Percentiles rank a stretch among this genome's conserved stretches.
phyloP scores from a whole-genome alignment of 2,329 filamentous ascomycete genomes.

The Cryoendolithus antarcticus region DNA sequence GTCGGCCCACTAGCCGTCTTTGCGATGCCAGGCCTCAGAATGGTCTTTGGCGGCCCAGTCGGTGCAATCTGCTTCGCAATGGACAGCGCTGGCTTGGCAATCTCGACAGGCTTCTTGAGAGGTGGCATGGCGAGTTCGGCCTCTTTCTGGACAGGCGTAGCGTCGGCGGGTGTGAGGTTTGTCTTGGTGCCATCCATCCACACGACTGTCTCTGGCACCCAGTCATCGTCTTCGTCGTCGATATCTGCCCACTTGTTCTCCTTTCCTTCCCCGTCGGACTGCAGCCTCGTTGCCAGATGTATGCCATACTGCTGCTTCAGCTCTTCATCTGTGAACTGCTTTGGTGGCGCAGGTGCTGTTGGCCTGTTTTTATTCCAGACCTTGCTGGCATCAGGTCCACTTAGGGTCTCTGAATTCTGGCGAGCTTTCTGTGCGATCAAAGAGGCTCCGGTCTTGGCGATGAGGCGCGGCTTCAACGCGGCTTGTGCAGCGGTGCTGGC shows the following conservation, averaged over 20 bases:
- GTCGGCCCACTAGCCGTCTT: conserved; percentile 23
- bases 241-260: conserved; percentile 84
- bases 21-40: conserved; percentile 35
- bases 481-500: conserved; percentile 37
- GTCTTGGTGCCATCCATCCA: conserved; percentile 85
- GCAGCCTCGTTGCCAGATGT: conserved; percentile 67
- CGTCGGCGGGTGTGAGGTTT: conserved; percentile 49
- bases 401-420: conserved; percentile 21
- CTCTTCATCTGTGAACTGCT: conserved; percentile 77
- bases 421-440: conserved; percentile 31
- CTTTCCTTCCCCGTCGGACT: conserved; percentile 60
- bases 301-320: conserved; percentile 74
- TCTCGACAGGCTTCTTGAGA: conserved; percentile 14
- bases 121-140: conserved; percentile 13
- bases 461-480: conserved; percentile 50
- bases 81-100: conserved; percentile 16
- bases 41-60: conserved; percentile 31
- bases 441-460: conserved; percentile 59
- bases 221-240: conserved; percentile 78
- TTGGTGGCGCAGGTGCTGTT: conserved; percentile 55
- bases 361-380: conserved; percentile 86
- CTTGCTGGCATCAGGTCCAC: conserved; percentile 55
- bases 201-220: conserved; percentile 72
- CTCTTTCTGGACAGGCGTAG: conserved; percentile 9
- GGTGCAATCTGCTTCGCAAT: conserved; percentile 22